phyloP scores from a whole-genome alignment of 2,329 filamentous ascomycete genomes.

The Calonectria hongkongensis region DNA sequence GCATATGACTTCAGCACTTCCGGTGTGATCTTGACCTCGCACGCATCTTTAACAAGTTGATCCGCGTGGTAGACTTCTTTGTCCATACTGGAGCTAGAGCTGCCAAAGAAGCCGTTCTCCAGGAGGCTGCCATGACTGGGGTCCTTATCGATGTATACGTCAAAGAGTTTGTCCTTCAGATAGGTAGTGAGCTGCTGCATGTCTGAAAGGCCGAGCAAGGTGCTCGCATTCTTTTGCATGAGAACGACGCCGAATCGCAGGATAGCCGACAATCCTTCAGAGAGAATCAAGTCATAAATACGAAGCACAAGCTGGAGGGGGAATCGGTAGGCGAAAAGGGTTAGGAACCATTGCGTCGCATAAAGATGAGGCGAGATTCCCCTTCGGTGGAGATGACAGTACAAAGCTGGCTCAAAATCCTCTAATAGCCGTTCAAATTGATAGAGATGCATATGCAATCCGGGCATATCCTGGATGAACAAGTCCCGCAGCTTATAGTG shows the following conservation, averaged over 20 bases:
- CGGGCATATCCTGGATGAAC: constrained; percentile 97
- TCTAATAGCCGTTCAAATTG: constrained; percentile 96
- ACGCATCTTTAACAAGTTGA: constrained; percentile 93
- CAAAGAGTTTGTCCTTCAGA: constrained; percentile 94
- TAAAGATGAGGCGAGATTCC: constrained; percentile 94
- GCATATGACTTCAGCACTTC: constrained; percentile 89
- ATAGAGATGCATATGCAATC: constrained; percentile 93
- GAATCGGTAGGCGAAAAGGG: constrained; percentile 98
- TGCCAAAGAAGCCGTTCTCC: constrained; percentile 98
- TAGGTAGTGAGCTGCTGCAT: constrained; percentile 93
- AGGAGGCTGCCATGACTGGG: constrained; percentile 95
- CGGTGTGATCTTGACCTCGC: constrained; percentile 88
- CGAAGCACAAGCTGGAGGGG: constrained; percentile 96
- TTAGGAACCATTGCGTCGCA: constrained; percentile 99
- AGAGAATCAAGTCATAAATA: constrained; percentile 96
- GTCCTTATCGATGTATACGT: constrained; percentile 96
- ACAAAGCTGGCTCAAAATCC: constrained; percentile 93
- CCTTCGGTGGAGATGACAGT: constrained; percentile 92
- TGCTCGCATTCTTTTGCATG: constrained; percentile 93
- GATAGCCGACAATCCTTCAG: constrained; percentile 94
- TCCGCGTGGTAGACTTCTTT: constrained; percentile 98
- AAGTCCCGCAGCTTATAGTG: constrained; percentile 95
- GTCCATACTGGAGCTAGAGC: constrained; percentile 89
- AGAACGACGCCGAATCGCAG: constrained; percentile 95
- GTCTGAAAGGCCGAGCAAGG: constrained; percentile 88